Evolutionary conservation across 345 rosid genomes (phyloP), one percentile per base, ranked within the genome.

Genomic region (Ceriops decandra): DNA sequence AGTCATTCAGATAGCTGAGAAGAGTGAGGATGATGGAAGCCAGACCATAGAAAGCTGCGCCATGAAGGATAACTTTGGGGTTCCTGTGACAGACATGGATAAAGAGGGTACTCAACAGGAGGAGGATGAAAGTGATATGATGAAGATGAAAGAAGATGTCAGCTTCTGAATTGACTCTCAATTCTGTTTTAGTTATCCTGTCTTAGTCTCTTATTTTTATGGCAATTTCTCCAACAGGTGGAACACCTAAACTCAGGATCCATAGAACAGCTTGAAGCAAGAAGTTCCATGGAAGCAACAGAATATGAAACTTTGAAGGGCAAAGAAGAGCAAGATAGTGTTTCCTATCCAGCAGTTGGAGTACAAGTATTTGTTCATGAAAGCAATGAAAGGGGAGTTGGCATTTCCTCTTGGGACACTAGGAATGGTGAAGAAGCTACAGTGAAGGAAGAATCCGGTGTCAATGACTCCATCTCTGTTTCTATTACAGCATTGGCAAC

Each of bases 111-210:
- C 56, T 17, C 35, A 51, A 21, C 61, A 38, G 62, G 52, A 77
- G 70, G 69, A 72, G 64, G 49, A 51, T 57, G 70, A 60, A 68
- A 71, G 46, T 47, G 47, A 60, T 62, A 19, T 7, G 6, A 17
- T 33, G 38, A 58, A 74, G 30, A 49, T n/a, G 36, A 38, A 69
- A 35, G 63, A 76, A 54, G 65, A 67, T 74, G 85, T 73, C n/a
- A 63, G 67, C 51, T 7, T 22, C 46, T 62, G 31, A 62, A 30
- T 15, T 63, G 27, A 32, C 22, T 19, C 54, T 33, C 36, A 33
- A 33, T 33, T 33, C 1, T 33, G 36, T 6, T 33, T 33, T 33
- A 6, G 36, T 9, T 33, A 33, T 33, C 36, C 2, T 33, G 36
- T 33, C 9, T 33, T 33, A 33, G 36, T 33, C 7, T 9, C 36